A percentile compares a stretch with the other conserved stretches of the same genome.
phyloP scores from a whole-genome alignment of 2,329 filamentous ascomycete species.

The Nemania serpens region DNA sequence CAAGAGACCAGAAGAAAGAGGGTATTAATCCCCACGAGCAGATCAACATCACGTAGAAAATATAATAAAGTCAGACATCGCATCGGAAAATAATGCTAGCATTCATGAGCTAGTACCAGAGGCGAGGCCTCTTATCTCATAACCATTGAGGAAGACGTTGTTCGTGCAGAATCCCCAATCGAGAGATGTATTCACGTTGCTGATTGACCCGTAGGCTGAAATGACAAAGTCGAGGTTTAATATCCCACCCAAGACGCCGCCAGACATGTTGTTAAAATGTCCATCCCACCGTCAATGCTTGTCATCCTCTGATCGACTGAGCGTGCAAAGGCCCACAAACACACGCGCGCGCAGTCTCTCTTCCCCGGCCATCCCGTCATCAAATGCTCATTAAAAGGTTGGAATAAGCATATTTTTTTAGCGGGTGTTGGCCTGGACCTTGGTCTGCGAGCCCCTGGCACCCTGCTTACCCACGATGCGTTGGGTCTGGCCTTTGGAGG shows the following conservation, averaged over 20 bases:
- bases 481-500: slow-evolving; percentile 76
- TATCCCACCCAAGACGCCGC: slow-evolving; percentile 43
- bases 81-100: slow-evolving; percentile 39
- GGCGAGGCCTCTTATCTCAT: slow-evolving; percentile 33
- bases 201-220: slow-evolving; percentile 32
- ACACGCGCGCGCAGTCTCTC: slow-evolving; percentile 13
- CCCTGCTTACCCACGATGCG: slow-evolving; percentile 96
- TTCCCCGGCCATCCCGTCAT: slow-evolving; percentile 23
- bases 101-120: slow-evolving; percentile 41
- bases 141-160: slow-evolving; percentile 35
- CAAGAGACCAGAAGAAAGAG: neutral
- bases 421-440: slow-evolving; percentile 85
- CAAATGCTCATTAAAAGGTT: slow-evolving; percentile 20
- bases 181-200: slow-evolving; percentile 36
- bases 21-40: no score
- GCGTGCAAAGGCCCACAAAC: slow-evolving; percentile 3
- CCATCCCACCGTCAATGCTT: slow-evolving; percentile 29
- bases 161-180: slow-evolving; percentile 36
- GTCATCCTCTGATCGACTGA: slow-evolving; percentile 24
- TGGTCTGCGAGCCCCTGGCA: slow-evolving; percentile 84
- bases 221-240: slow-evolving; percentile 39
- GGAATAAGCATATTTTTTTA: slow-evolving; percentile 49
- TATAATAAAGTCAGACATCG: slow-evolving; percentile 8
- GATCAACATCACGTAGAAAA: slow-evolving; percentile 5
- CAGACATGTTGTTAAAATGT: slow-evolving; percentile 37